Conservation (phyloP, 2,329 filamentous ascomycete species). For the Hypomyces rosellus region DNA sequence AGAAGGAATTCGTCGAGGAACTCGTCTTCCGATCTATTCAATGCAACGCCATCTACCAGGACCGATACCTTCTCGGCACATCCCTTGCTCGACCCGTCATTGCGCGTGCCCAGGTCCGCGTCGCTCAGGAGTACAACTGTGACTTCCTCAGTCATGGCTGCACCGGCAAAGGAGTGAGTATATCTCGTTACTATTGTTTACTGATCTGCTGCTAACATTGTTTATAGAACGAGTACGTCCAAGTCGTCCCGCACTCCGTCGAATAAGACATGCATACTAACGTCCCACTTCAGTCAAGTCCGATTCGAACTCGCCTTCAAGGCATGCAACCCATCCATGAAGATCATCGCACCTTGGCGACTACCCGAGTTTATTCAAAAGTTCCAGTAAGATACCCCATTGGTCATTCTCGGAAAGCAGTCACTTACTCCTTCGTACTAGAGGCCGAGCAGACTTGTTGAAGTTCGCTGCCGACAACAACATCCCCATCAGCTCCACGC, state of each 20-base stretch:
- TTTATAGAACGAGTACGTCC: conserved; percentile 1
- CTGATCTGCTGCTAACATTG: not conserved
- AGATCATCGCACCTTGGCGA: conserved; percentile 67
- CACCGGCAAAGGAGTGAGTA: conserved; percentile 3
- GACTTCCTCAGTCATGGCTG: conserved; percentile 10
- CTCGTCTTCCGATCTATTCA: conserved; percentile 71
- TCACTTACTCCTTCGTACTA: not conserved
- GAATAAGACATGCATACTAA: not conserved
- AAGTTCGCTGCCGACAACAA: conserved; percentile 60
- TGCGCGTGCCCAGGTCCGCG: conserved; percentile 42
- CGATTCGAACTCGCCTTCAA: conserved; percentile 29
- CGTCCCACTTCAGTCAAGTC: not conserved
- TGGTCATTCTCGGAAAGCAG: not conserved
- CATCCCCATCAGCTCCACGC: conserved; percentile 67
- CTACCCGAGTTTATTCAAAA: conserved; percentile 61
- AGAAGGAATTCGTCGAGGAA: conserved; percentile 67
- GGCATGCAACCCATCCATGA: conserved; percentile 52
- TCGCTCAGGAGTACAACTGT: conserved; percentile 32
- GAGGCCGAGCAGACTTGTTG: conserved; percentile 63
- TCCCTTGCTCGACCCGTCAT: conserved; percentile 60
- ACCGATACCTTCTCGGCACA: conserved; percentile 42
- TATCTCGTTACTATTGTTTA: not conserved
- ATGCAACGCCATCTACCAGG: conserved; percentile 54
- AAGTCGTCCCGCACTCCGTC: too few species aligned
- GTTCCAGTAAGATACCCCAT: conserved; percentile 37